Evolutionary conservation across 257 asterid genomes (phyloP), one percentile per base, ranked within the genome.

Genomic region (Nemophila menziesii): DNA sequence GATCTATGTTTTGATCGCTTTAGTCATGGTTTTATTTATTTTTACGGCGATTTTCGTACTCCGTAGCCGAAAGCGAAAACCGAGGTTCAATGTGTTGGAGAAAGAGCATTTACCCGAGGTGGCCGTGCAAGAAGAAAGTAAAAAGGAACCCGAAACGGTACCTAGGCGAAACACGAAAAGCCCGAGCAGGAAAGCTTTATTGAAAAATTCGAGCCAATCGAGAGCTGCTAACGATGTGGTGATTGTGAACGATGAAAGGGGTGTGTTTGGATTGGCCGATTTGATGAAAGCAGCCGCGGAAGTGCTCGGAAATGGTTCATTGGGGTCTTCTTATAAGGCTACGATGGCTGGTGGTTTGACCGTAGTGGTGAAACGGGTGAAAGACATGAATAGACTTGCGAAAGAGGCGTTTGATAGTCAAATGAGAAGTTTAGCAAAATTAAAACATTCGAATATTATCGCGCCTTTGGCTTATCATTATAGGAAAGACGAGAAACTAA

Each of bases 201-300:
- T n/a, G n/a, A 50, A 44, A 8, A 43, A 74, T 8, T 20, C 16
- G 27, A 54, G 48, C 37, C 14, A 5, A 51, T 43, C 23, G 41
- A 56, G 39, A 43, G 64, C 66, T 16, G 46, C 43, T 11, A 55
- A 46, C 9, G 95, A 73, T 55, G 55, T 89, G 33, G 73, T 77
- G 43, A 52, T 81, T 66, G 51, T 80, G 5, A 79, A 69, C 20
- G 54, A 69, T 8, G 76, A 71, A 20, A 72, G 56, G 55, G 93
- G 80, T 16, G 87, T 57, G 64, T 89, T 89, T 46, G 72, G 79
- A 8, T 43, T 89, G 65, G 33, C 51, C 33, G 93, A 84, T 69
- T 44, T 89, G 70, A 74, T 89, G 96, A 84, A 64, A 55, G 89
- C 95, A 3, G 56, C 84, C 0, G 96, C 98, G 0, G 93, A 80